Evolutionary conservation across 163 green algal genomes (phyloP).

Genomic region (Scenedesmus sp.): DNA sequence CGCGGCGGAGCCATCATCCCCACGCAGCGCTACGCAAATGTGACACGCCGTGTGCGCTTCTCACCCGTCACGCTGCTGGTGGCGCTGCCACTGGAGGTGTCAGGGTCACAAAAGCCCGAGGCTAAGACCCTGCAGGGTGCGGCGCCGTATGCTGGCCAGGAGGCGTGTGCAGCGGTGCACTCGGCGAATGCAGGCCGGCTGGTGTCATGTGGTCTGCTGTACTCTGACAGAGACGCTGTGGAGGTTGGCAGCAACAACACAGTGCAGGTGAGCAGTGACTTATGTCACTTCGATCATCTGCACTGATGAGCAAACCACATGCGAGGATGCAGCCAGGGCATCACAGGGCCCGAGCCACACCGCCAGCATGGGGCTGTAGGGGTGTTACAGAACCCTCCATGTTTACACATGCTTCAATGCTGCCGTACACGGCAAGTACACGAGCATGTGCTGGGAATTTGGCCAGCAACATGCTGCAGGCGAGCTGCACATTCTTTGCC

Average conservation of each 20-base stretch:
- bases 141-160: constrained; percentile 25
- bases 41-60: constrained; percentile 52
- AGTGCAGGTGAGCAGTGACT: background rate
- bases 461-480: too few relatives aligned
- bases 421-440: too few relatives aligned
- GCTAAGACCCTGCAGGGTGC: background rate
- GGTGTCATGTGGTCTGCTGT: constrained; percentile 49
- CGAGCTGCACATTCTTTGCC: too few relatives aligned
- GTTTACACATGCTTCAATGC: too few relatives aligned
- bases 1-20: constrained; percentile 59
- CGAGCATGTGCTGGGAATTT: too few relatives aligned
- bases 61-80: constrained; percentile 64
- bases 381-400: too few relatives aligned
- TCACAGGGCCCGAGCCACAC: too few relatives aligned
- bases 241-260: background rate
- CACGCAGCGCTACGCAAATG: constrained; percentile 59
- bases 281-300: too few relatives aligned
- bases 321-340: too few relatives aligned
- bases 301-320: too few relatives aligned
- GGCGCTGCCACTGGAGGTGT: constrained; percentile 48
- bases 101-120: background rate
- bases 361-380: too few relatives aligned
- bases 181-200: constrained; percentile 4
- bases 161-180: constrained; percentile 14
- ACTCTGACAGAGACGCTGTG: background rate